Conservation (phyloP, 768 basidiomycete species). For the Pisolithus microcarpus region DNA sequence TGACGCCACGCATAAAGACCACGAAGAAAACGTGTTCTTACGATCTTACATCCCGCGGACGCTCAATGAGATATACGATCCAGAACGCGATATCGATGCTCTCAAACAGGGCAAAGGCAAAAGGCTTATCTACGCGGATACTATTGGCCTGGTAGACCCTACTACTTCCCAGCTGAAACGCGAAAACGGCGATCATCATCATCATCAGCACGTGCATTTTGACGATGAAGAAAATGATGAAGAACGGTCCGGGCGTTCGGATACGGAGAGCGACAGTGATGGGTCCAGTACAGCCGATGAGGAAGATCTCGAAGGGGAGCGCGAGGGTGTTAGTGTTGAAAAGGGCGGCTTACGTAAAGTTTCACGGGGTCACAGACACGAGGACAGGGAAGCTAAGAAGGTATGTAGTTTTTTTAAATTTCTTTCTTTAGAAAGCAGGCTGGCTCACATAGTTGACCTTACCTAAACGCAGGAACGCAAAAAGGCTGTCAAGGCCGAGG, state of each 20-base stretch:
- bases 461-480: conserved; percentile 68
- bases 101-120: conserved; percentile 63
- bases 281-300: conserved; percentile 23
- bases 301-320: conserved; percentile 31
- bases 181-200: background rate
- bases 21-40: conserved; percentile 87
- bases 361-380: conserved; percentile 84
- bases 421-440: conserved; percentile 4
- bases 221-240: conserved; percentile 13
- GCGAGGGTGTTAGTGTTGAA: conserved; percentile 24
- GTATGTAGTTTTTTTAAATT: conserved; percentile 35
- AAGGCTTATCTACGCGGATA: conserved; percentile 78
- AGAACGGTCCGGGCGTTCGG: background rate
- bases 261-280: conserved; percentile 13
- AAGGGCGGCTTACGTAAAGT: conserved; percentile 42
- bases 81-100: conserved; percentile 83
- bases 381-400: conserved; percentile 89
- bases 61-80: conserved; percentile 88
- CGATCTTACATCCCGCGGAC: conserved; percentile 89
- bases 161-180: conserved; percentile 4
- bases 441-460: conserved; percentile 4
- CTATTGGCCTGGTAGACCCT: conserved; percentile 68
- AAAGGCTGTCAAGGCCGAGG: conserved; percentile 81
- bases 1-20: conserved; percentile 65
- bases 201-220: conserved; percentile 11